Evolutionary conservation across 2,329 filamentous ascomycete species (phyloP).

Genomic region (Aspergillus texensis): DNA sequence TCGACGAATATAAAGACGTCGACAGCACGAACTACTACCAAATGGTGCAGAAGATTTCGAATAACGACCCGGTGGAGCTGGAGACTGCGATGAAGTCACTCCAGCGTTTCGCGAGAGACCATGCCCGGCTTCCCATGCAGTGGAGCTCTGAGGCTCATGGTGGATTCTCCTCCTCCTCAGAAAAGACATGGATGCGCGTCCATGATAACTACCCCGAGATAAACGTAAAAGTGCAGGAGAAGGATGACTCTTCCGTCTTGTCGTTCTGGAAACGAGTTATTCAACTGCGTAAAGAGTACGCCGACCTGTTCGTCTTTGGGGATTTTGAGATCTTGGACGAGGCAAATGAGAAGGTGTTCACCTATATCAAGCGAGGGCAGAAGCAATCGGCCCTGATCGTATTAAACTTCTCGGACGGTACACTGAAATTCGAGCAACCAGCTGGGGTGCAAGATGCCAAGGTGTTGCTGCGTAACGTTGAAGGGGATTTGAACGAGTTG

Average conservation of each 20-base stretch:
- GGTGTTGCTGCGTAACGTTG: conserved; percentile 27
- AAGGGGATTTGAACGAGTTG: conserved; percentile 24
- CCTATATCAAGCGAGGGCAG: conserved; percentile 22
- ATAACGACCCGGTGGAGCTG: conserved; percentile 45
- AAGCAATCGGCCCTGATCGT: conserved; percentile 13
- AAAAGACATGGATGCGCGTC: conserved; percentile 66
- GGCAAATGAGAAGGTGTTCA: conserved; percentile 56
- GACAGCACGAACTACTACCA: conserved; percentile 58
- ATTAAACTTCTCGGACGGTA: conserved; percentile 21
- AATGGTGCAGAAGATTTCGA: conserved; percentile 46
- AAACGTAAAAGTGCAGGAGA: conserved; percentile 55
- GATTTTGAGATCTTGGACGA: conserved; percentile 60
- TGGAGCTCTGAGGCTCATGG: conserved; percentile 64
- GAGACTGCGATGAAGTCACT: conserved; percentile 54
- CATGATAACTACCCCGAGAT: conserved; percentile 59
- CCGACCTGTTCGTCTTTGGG: conserved; percentile 68
- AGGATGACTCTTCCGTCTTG: conserved; percentile 52
- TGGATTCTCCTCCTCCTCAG: conserved; percentile 61
- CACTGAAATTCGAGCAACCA: conserved; percentile 1
- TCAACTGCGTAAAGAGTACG: conserved; percentile 59
- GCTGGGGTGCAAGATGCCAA: conserved; percentile 13
- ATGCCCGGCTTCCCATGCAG: conserved; percentile 71
- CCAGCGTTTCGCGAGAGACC: conserved; percentile 65
- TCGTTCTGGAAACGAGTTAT: conserved; percentile 64
- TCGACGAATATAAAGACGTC: conserved; percentile 70